Evolutionary conservation across 805 yeast genomes (phyloP).

Genomic region (Kurtzmaniella cleridarum): DNA sequence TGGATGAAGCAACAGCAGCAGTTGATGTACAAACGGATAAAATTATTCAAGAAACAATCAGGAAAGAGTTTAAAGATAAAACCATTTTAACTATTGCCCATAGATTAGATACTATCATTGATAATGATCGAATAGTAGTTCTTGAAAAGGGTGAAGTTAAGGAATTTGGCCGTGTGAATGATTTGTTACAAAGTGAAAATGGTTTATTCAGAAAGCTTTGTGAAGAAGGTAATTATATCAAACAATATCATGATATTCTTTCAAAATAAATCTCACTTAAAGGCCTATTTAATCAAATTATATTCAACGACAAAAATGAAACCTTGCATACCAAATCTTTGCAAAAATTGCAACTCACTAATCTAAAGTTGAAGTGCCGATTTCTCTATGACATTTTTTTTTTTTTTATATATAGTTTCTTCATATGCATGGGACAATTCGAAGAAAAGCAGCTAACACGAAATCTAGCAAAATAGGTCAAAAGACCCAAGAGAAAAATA

Average conservation of each 20-base stretch:
- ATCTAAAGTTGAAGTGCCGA: too few relatives aligned
- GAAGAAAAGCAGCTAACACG: too few relatives aligned
- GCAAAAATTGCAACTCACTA: too few relatives aligned
- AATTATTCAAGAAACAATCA: slow-evolving; percentile 20
- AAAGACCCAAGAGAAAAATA: too few relatives aligned
- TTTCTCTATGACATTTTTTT: too few relatives aligned
- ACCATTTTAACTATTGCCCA: slow-evolving; percentile 25
- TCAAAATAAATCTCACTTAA: too few relatives aligned
- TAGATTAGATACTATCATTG: slow-evolving; percentile 22
- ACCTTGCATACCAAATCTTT: too few relatives aligned
- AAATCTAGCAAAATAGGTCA: too few relatives aligned
- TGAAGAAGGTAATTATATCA: slow-evolving; percentile 30
- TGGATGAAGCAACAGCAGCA: slow-evolving; percentile 26
- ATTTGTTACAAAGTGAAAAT: slow-evolving; percentile 20
- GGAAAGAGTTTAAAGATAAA: slow-evolving; percentile 18
- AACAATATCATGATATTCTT: background rate
- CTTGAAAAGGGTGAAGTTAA: slow-evolving; percentile 18
- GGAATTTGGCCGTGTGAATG: slow-evolving; percentile 27
- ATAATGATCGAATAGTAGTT: slow-evolving; percentile 20
- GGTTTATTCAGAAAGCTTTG: slow-evolving; percentile 33
- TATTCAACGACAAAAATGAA: too few relatives aligned
- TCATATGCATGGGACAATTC: too few relatives aligned
- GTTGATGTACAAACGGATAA: slow-evolving; percentile 25
- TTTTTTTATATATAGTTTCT: too few relatives aligned
- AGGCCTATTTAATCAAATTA: too few relatives aligned